phyloP scores from a whole-genome alignment of 2,329 filamentous ascomycete species.

The Coniosporium tulheliwenetii region DNA sequence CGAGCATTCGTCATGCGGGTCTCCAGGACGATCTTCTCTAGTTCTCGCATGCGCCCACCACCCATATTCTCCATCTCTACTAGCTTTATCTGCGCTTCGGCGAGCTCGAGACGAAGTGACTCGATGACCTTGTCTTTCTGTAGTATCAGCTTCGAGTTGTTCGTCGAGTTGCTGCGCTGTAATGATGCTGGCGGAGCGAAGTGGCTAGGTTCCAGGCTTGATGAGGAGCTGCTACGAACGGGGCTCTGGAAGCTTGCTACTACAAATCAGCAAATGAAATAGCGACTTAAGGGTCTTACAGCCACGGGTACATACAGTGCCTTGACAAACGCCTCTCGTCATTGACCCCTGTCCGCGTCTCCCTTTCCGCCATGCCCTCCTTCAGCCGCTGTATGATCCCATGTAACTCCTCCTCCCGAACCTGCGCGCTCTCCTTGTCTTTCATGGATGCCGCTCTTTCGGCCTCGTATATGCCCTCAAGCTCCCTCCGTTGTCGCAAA shows the following conservation, averaged over 20 bases:
- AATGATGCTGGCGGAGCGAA: slow-evolving; percentile 78
- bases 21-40: slow-evolving; percentile 84
- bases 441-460: slow-evolving; percentile 77
- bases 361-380: slow-evolving; percentile 69
- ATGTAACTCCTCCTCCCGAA: slow-evolving; percentile 81
- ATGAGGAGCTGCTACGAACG: slow-evolving; percentile 35
- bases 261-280: slow-evolving; percentile 9
- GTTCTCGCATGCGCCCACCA: slow-evolving; percentile 70
- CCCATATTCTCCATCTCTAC: slow-evolving; percentile 89
- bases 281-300: neutral
- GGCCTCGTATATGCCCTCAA: slow-evolving; percentile 83
- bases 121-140: slow-evolving; percentile 97
- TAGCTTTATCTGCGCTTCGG: slow-evolving; percentile 88
- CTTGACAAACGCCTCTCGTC: slow-evolving; percentile 34
- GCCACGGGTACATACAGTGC: slow-evolving; percentile 28
- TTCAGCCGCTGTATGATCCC: slow-evolving; percentile 81
- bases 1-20: slow-evolving; percentile 90
- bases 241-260: slow-evolving; percentile 17
- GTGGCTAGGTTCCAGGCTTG: slow-evolving; percentile 56
- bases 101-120: slow-evolving; percentile 76
- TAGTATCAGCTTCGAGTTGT: slow-evolving; percentile 75
- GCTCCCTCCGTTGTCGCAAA: slow-evolving; percentile 69
- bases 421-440: slow-evolving; percentile 78
- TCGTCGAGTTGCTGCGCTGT: slow-evolving; percentile 75
- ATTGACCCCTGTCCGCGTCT: slow-evolving; percentile 34